Percentiles rank a stretch among this genome's conserved stretches.
Evolutionary conservation across 208 protist species (phyloP).

Genomic region (Leishmania braziliensis): DNA sequence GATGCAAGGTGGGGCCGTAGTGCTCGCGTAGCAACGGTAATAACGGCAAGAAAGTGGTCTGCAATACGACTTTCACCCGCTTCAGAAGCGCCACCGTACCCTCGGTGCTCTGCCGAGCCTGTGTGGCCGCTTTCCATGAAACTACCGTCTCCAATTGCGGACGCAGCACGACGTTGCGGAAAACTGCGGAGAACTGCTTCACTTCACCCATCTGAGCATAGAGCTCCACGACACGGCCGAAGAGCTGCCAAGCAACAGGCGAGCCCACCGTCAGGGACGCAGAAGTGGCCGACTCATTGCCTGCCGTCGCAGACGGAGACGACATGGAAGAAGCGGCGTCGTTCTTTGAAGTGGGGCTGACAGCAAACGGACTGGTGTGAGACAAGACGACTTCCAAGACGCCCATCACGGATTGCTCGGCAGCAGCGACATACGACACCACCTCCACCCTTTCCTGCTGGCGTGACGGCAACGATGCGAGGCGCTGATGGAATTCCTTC

Average conservation of each 20-base stretch:
- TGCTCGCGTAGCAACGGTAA: constrained; percentile 52
- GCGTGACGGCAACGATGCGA: constrained; percentile 23
- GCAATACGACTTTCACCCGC: constrained; percentile 45
- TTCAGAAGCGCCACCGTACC: constrained; percentile 60
- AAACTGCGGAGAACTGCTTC: constrained; percentile 62
- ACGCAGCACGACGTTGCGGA: constrained; percentile 59
- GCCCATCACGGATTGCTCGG: constrained; percentile 32
- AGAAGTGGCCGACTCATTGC: not conserved
- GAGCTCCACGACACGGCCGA: constrained; percentile 46
- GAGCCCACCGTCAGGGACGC: not conserved
- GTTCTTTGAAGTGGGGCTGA: not conserved
- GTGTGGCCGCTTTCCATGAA: constrained; percentile 82
- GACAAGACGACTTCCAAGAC: constrained; percentile 28
- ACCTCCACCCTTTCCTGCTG: constrained; percentile 25
- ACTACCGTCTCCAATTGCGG: constrained; percentile 66
- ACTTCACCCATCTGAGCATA: constrained; percentile 48
- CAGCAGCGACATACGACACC: constrained; percentile 19
- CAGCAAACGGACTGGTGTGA: constrained; percentile 21
- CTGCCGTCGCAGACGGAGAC: not conserved
- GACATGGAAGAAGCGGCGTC: not conserved
- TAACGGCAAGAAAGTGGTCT: constrained; percentile 44
- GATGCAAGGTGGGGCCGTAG: constrained; percentile 46
- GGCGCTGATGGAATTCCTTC: constrained; percentile 24
- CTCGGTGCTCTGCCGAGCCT: constrained; percentile 66
- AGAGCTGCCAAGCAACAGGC: constrained; percentile 10